Percentiles rank a stretch among this genome's conserved stretches.
Conservation (phyloP, 140 eudicot genomes). For the Stevia rebaudiana region DNA sequence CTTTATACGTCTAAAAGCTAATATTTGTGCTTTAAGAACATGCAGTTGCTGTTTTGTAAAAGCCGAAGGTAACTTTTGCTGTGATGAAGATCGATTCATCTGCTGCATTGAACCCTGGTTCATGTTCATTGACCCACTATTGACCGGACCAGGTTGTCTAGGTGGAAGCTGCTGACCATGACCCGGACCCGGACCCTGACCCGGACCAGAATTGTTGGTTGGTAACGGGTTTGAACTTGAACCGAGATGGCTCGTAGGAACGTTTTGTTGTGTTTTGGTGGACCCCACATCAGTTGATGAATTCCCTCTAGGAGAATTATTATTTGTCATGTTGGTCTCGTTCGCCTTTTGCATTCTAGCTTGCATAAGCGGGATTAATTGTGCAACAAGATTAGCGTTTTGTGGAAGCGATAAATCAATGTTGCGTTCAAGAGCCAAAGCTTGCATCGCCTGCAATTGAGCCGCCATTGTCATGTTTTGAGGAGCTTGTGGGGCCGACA, state of each 20-base stretch:
- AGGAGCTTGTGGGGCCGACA: constrained; percentile 54
- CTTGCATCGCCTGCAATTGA: constrained; percentile 91
- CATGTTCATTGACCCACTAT: constrained; percentile 55
- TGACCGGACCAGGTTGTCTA: constrained; percentile 41
- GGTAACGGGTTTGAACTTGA: constrained; percentile 33
- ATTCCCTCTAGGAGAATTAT: constrained; percentile 73
- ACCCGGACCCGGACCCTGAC: constrained; percentile 27
- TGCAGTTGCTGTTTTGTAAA: constrained; percentile 89
- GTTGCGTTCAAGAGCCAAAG: constrained; percentile 77
- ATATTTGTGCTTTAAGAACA: constrained; percentile 90
- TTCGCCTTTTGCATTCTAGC: constrained; percentile 68
- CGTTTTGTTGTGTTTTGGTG: constrained; percentile 46
- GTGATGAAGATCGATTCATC: constrained; percentile 55
- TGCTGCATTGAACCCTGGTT: constrained; percentile 55
- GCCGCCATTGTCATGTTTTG: constrained; percentile 76
- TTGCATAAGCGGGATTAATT: constrained; percentile 75
- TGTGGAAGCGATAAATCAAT: constrained; percentile 81
- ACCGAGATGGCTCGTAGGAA: constrained; percentile 45
- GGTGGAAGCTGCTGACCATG: constrained; percentile 56
- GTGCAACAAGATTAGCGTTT: constrained; percentile 70
- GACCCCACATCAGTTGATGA: constrained; percentile 70
- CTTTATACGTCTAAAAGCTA: constrained; percentile 94
- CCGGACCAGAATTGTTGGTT: constrained; percentile 36
- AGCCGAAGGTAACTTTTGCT: constrained; percentile 28
- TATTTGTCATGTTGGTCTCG: constrained; percentile 53